These are phyloP conservation scores for Malassezia restricta DNA, from an alignment of 1,284 basidiomycete species.

Conservation along the genomic window DNA sequence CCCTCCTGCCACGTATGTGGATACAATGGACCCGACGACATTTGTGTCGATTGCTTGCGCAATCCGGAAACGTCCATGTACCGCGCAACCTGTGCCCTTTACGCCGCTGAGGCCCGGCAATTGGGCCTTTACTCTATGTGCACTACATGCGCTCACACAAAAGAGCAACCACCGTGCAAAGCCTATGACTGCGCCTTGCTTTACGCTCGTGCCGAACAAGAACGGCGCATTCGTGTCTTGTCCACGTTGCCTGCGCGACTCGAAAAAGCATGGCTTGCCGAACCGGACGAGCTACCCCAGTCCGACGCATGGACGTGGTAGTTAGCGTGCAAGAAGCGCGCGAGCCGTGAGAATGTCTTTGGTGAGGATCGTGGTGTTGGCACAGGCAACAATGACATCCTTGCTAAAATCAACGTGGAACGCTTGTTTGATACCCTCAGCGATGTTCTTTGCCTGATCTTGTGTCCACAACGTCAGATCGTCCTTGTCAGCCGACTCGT, in stretches of 20 bases:
- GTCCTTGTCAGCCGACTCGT: slow-evolving; percentile 55
- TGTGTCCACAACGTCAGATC: slow-evolving; percentile 91
- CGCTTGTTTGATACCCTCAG: slow-evolving; percentile 60
- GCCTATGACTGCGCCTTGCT: slow-evolving; percentile 35
- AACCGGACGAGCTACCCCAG: background rate
- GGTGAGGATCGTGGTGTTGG: slow-evolving; percentile 70
- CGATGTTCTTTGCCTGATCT: slow-evolving; percentile 74
- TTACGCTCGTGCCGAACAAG: slow-evolving; percentile 22
- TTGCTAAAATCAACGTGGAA: slow-evolving; percentile 77
- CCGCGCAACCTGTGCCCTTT: slow-evolving; percentile 10
- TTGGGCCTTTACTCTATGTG: slow-evolving; percentile 25
- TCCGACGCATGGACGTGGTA: slow-evolving; percentile 8
- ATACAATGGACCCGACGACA: slow-evolving; percentile 33
- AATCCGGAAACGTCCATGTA: slow-evolving; percentile 16
- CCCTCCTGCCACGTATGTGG: background rate
- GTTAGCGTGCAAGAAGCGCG: slow-evolving; percentile 30
- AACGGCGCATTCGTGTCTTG: background rate
- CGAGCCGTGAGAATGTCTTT: slow-evolving; percentile 65
- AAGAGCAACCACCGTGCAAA: slow-evolving; percentile 21
- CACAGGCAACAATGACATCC: slow-evolving; percentile 83
- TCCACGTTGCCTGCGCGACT: background rate
- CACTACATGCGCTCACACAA: slow-evolving; percentile 20
- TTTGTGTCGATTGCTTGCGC: slow-evolving; percentile 8
- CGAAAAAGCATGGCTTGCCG: background rate
- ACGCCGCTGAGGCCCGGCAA: slow-evolving; percentile 15